Evolutionary conservation across 2,329 filamentous ascomycete genomes (phyloP), one percentile per base, ranked within the genome.

Genomic region (Escovopsis sp.): DNA sequence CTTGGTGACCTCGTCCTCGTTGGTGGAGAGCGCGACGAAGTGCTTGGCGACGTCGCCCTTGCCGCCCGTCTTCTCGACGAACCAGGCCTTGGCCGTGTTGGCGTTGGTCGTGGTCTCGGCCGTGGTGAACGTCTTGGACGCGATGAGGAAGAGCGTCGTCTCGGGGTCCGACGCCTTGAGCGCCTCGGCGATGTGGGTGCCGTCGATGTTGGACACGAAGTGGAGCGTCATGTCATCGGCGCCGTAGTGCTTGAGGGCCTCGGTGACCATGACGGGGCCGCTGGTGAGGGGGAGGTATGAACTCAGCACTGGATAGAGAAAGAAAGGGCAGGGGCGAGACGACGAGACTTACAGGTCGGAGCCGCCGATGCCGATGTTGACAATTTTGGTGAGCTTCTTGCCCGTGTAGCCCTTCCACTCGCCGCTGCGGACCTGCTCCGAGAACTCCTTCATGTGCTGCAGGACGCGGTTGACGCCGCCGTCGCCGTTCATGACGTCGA

Each of bases 161-260:
- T 98, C 91, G 39, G 89, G 89, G 63, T 98, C 79, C 8, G 89
- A 94, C 55, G 79, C 67, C 59, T 78, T 81, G 46, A 96, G 76
- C 39, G 91, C 88, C 69, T 98, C 91, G 38, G 87, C 84, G 61
- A 96, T 86, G 70, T 98, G 91, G 42, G 91, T 98, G 52, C 91
- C 91, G 61, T 98, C 91, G 59, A 98, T 96, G 75, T 98, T 98
- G 70, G 89, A 96, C 53, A 98, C 91, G 57, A 98, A 98, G 74
- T 96, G 89, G 37, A 96, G 76, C 49, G 80, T 95, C 69, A 87
- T 76, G 64, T 82, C 80, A 47, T 79, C 76, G 60, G 86, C 81
- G 39, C 85, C 84, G 63, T 98, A 98, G 59, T 87, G 75, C 74
- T 95, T 96, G 55, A 98, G 77, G 37, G 91, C 88, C 68, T 98